Conservation (phyloP, 768 basidiomycete genomes). For the Albatrellus ellisii region DNA sequence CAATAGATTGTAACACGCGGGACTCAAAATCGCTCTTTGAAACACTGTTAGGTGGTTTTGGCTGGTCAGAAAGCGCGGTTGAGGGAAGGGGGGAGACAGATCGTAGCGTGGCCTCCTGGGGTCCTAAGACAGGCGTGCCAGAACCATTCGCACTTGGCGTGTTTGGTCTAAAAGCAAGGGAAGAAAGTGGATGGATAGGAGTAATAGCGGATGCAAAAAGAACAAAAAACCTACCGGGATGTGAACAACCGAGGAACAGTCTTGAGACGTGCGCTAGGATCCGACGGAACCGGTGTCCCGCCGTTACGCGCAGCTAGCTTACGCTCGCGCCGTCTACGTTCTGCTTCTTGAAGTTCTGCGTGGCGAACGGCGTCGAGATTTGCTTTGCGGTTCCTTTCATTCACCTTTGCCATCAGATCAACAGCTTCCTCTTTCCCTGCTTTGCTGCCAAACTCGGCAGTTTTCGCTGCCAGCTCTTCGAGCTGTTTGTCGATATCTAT, state of each 20-base stretch:
- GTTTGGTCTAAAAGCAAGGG: constrained; percentile 21
- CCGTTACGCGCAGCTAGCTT: constrained; percentile 31
- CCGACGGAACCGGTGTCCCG: constrained; percentile 28
- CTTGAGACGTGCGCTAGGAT: constrained; percentile 58
- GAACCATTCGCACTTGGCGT: constrained; percentile 27
- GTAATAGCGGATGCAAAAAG: constrained; percentile 2
- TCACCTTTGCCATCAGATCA: constrained; percentile 59
- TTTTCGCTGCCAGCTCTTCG: constrained; percentile 29
- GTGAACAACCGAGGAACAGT: constrained; percentile 45
- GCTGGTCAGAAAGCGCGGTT: constrained; percentile 7
- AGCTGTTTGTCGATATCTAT: constrained; percentile 50
- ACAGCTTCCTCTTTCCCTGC: constrained; percentile 14
- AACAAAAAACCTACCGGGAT: constrained; percentile 37
- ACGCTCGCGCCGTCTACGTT: constrained; percentile 58
- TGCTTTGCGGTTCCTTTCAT: constrained; percentile 80
- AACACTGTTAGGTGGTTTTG: constrained; percentile 17
- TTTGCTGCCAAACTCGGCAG: constrained; percentile 7
- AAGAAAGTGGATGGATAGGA: constrained; percentile 14
- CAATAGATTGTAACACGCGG: constrained; percentile 49
- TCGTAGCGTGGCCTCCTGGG: constrained; percentile 15
- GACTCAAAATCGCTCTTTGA: constrained; percentile 39
- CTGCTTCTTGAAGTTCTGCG: constrained; percentile 57
- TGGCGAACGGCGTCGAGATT: constrained; percentile 71
- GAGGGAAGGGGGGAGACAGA: constrained; percentile 25
- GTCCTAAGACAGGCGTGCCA: constrained; percentile 11